Evolutionary conservation across 768 basidiomycete species (phyloP), one percentile per base, ranked within the genome.

Genomic region (Hypsizygus marmoreus): DNA sequence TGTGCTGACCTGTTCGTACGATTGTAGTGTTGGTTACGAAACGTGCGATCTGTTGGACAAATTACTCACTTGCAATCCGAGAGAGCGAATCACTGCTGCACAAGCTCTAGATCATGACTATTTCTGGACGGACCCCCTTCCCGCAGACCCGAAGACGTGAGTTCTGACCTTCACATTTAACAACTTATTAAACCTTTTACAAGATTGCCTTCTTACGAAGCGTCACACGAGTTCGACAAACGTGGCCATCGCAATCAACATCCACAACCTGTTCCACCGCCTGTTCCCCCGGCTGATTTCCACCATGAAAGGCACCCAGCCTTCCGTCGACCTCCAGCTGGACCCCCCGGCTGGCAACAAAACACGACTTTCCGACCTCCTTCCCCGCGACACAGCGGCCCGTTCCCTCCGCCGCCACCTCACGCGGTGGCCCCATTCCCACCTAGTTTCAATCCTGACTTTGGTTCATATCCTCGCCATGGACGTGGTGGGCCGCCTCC

Each of bases 81-180:
- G 76, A 49, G 80, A 88, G 45, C 79, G 95, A 14, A 77, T 93
- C 30, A 93, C 94, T 1, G 95, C 95, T 7, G 67, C 79, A 2
- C 77, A 91, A 47, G 95, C 95, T 0, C 76, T 97, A 41, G 87
- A 94, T 55, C 93, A 97, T 61, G 84, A 89, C 14, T 98, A 93
- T 71, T 97, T 98, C 65, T 97, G 91, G 91, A 85, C 84, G 0
- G 84, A 90, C 52, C 95, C 95, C 0, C 57, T 92, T 28, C 90
- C 94, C 26, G 88, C 88, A 16, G 88, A 91, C 68, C 89, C 88
- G 1, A 88, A 84, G 64, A 79, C 80, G 89, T 89, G 57, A 47
- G 81, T 70, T 6, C 17, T 38, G 32, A n/a, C 6, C 23, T 51
- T 28, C 14, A 14, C 3, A 16, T 35, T 40, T 16, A 47, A n/a